A percentile compares a stretch with the other conserved stretches of the same genome.
Conservation (phyloP, 2,329 filamentous ascomycete genomes). For the Xylaria sp. region DNA sequence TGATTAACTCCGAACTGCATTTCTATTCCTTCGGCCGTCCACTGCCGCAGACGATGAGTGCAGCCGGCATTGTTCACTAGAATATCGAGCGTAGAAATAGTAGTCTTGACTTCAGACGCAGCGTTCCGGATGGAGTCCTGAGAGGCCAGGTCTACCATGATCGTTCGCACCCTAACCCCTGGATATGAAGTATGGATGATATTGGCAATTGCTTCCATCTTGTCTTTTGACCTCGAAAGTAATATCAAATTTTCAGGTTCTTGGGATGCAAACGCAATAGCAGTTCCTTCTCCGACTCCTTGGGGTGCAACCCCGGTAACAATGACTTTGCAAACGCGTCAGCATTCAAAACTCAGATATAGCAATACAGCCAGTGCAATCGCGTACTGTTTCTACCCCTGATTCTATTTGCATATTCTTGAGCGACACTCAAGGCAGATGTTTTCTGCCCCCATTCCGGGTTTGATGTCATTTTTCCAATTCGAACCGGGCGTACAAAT, state of each 20-base stretch:
- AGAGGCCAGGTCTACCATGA: slow-evolving; percentile 54
- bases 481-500: background rate
- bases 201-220: slow-evolving; percentile 55
- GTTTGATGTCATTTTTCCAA: slow-evolving; percentile 46
- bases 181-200: slow-evolving; percentile 53
- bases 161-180: slow-evolving; percentile 50
- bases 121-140: slow-evolving; percentile 53
- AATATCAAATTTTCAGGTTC: slow-evolving; percentile 56
- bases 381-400: slow-evolving; percentile 45
- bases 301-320: slow-evolving; percentile 57
- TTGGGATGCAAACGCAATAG: slow-evolving; percentile 58
- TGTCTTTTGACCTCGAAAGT: slow-evolving; percentile 57
- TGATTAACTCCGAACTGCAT: slow-evolving; percentile 56
- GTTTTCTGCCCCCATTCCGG: slow-evolving; percentile 47
- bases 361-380: slow-evolving; percentile 29
- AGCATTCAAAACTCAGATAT: slow-evolving; percentile 32
- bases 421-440: slow-evolving; percentile 52
- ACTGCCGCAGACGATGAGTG: slow-evolving; percentile 52
- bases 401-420: slow-evolving; percentile 44
- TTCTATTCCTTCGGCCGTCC: slow-evolving; percentile 57
- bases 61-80: slow-evolving; percentile 58
- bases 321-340: slow-evolving; percentile 47
- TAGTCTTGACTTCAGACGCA: slow-evolving; percentile 48
- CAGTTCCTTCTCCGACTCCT: slow-evolving; percentile 56
- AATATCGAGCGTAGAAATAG: slow-evolving; percentile 53